These are phyloP conservation scores for Venturia asperata DNA, from an alignment of 2,329 filamentous ascomycete genomes.

Conservation along the genomic window DNA sequence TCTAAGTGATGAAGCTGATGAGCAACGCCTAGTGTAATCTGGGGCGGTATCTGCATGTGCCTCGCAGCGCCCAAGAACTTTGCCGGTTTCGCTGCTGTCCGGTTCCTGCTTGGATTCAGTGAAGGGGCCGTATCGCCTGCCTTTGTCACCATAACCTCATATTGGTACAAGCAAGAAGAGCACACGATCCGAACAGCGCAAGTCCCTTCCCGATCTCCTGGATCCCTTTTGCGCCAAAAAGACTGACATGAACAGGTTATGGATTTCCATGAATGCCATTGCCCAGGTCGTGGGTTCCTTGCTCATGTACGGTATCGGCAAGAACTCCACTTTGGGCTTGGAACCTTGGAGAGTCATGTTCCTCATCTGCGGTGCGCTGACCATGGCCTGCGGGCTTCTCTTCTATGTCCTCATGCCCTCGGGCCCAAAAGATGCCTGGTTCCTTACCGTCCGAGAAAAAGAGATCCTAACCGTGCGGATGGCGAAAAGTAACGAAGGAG, in stretches of 20 bases:
- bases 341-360: neutral
- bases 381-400: neutral
- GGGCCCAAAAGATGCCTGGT: neutral
- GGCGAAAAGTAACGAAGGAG: neutral
- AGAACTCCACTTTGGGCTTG: neutral
- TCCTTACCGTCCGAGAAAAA: neutral
- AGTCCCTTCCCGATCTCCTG: neutral
- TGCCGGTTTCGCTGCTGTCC: conserved; percentile 25
- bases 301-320: neutral
- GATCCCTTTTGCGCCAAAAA: neutral
- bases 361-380: neutral
- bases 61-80: conserved; percentile 38
- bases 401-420: neutral
- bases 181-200: conserved; percentile 26
- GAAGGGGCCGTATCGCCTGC: conserved; percentile 42
- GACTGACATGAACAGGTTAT: neutral
- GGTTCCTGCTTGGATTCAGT: conserved; percentile 33
- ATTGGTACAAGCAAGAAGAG: conserved; percentile 29
- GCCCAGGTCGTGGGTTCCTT: neutral
- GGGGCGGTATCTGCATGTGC: conserved; percentile 41
- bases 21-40: conserved; percentile 28
- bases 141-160: conserved; percentile 40
- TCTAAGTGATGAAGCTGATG: too few species aligned
- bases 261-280: neutral
- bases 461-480: neutral